phyloP scores from a whole-genome alignment of 208 protist species.

The Endotrypanum monterogeii region DNA sequence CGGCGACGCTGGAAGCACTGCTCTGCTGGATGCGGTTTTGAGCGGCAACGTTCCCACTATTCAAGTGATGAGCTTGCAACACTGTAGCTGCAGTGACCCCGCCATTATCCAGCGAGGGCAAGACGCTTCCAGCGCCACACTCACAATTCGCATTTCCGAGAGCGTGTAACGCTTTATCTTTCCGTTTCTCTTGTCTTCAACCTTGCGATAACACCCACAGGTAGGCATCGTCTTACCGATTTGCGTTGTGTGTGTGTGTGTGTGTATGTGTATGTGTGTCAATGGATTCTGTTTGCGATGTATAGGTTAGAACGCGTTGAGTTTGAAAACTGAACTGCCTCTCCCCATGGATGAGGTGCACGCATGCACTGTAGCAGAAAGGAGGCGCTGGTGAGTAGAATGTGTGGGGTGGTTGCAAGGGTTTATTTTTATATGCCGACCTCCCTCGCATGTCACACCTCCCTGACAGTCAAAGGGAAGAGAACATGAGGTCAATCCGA shows the following conservation, averaged over 20 bases:
- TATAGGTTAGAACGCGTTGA: background rate
- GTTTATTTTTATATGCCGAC: background rate
- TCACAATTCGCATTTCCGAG: constrained; percentile 67
- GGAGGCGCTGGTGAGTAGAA: background rate
- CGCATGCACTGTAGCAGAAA: background rate
- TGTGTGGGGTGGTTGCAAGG: background rate
- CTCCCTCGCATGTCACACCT: background rate
- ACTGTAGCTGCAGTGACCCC: constrained; percentile 55
- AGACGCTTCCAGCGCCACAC: constrained; percentile 18
- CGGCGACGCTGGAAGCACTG: constrained; percentile 65
- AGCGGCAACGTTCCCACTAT: constrained; percentile 51
- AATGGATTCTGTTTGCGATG: background rate
- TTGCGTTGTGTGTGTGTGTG: background rate
- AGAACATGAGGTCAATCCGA: background rate
- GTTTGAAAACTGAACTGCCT: background rate
- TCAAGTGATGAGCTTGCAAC: constrained; percentile 64
- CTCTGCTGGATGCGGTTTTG: constrained; percentile 56
- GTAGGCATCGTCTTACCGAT: background rate
- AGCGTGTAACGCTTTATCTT: constrained; percentile 19
- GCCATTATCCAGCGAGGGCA: constrained; percentile 40
- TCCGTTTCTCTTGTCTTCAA: background rate
- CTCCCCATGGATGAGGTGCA: background rate
- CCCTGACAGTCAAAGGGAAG: background rate
- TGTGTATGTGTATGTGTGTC: background rate
- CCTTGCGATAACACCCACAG: background rate